Base-by-base conservation (phyloP, 331 rosid genomes). In the Malus hybrid region DNA sequence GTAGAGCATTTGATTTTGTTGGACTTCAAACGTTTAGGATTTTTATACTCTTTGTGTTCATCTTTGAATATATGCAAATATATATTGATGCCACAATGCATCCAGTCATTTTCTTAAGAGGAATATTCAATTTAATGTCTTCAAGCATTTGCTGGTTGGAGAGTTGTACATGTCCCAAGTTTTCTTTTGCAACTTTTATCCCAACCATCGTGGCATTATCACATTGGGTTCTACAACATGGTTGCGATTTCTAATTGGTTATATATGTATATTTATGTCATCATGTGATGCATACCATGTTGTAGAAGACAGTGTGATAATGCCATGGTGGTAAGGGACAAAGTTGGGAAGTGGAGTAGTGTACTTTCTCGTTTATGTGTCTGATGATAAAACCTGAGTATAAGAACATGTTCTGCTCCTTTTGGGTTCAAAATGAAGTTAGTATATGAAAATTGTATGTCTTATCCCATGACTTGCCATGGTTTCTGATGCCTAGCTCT, bases 401-500 rank as follows among this genome's bases (percentile, higher is more conserved):
- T 44, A 4, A 44, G 50, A 11, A 44, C 15, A 44, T 44, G 50
- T 44, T 44, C 5, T 44, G 50, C 50, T 44, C 50, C 5, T 44
- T 44, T 31, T 10, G 27, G 39, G 61, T 8, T 69, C 27, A 3
- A 68, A 31, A 2, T 69, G 34, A 44, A 42, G 42, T 9, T 18
- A 50, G 5, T 3, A 44, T 44, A 44, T 44, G 50, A 11, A 44
- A 44, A 44, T 29, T 54, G 19, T 34, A n/a, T 16, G 3, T 50
- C 20, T n/a, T 71, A 2, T 27, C 19, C 32, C 14, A 36, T 36
- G 77, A 42, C 44, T 27, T 42, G 8, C 18, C 42, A 27, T 42
- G 59, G 39, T 71, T 28, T 61, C 67, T 72, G 42, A 59, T 81
- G 62, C 19, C 82, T 77, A 19, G 42, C 19, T 65, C 11, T n/a